A percentile compares a stretch with the other conserved stretches of the same genome.
phyloP scores from a whole-genome alignment of 371 early-diverging fungal species.

The Basidiobolus meristosporus region DNA sequence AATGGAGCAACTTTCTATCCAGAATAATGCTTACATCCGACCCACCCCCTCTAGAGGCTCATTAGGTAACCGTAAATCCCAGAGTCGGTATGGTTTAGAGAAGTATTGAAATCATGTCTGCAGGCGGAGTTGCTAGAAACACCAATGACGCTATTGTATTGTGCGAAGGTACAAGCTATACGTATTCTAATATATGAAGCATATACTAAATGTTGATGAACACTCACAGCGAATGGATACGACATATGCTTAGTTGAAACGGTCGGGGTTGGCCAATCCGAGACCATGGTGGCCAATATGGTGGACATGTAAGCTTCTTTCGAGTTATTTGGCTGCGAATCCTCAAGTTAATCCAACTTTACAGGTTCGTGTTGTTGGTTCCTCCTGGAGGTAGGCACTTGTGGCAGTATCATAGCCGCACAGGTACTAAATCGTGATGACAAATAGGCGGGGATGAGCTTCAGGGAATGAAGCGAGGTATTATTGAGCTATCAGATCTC shows the following conservation, averaged over 20 bases:
- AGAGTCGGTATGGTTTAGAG: slow-evolving; percentile 3
- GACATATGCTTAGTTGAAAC: slow-evolving; percentile 65
- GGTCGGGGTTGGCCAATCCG: slow-evolving; percentile 69
- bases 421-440: neutral
- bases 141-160: slow-evolving; percentile 57
- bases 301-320: slow-evolving; percentile 36
- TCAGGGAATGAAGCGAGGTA: slow-evolving; percentile 62
- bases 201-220: neutral
- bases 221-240: slow-evolving; percentile 34
- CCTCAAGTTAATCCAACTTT: neutral
- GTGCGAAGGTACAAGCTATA: slow-evolving; percentile 30
- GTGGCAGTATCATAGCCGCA: neutral
- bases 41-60: slow-evolving; percentile 52
- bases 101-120: neutral
- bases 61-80: slow-evolving; percentile 21
- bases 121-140: slow-evolving; percentile 45
- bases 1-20: slow-evolving; percentile 40
- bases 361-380: slow-evolving; percentile 7
- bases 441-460: slow-evolving; percentile 6
- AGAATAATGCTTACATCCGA: slow-evolving; percentile 38
- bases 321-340: neutral
- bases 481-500: slow-evolving; percentile 59
- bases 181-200: neutral
- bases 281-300: slow-evolving; percentile 71
- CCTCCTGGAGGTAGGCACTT: slow-evolving; percentile 6